phyloP scores from a whole-genome alignment of 257 asterid species.

The Solanum tarijense region DNA sequence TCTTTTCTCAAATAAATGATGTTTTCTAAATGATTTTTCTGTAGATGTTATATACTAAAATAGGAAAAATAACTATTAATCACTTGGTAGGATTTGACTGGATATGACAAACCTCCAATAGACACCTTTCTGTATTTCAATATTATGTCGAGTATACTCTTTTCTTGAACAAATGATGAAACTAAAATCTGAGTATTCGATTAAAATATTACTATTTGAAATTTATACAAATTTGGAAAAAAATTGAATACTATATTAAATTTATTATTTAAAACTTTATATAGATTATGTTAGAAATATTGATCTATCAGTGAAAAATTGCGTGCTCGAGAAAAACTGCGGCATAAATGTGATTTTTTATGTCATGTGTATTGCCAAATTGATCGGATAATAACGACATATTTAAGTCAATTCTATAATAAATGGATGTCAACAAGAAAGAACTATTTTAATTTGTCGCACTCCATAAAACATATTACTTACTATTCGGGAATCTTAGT shows the following conservation, averaged over 20 bases:
- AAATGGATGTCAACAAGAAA: too few species aligned
- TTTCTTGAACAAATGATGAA: not conserved
- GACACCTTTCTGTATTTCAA: not conserved
- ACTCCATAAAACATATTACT: too few species aligned
- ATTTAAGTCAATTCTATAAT: too few species aligned
- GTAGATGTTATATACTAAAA: not conserved
- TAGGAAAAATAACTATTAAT: not conserved
- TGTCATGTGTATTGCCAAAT: not conserved
- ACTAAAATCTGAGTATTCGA: not conserved
- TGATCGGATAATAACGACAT: too few species aligned
- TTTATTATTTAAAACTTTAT: not conserved
- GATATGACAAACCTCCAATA: not conserved
- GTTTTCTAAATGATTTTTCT: too few species aligned
- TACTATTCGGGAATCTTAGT: too few species aligned
- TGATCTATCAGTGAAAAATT: not conserved
- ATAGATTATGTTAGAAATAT: not conserved
- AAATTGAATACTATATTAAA: too few species aligned
- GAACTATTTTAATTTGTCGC: too few species aligned
- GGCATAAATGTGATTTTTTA: not conserved
- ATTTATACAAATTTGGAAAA: too few species aligned
- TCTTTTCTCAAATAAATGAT: too few species aligned
- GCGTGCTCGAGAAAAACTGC: not conserved
- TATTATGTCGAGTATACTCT: not conserved
- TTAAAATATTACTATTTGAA: not conserved
- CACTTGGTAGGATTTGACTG: not conserved